A percentile compares a stretch with the other conserved stretches of the same genome.
phyloP scores from a whole-genome alignment of 1,139 yeast species.

The Pichia sp. region DNA sequence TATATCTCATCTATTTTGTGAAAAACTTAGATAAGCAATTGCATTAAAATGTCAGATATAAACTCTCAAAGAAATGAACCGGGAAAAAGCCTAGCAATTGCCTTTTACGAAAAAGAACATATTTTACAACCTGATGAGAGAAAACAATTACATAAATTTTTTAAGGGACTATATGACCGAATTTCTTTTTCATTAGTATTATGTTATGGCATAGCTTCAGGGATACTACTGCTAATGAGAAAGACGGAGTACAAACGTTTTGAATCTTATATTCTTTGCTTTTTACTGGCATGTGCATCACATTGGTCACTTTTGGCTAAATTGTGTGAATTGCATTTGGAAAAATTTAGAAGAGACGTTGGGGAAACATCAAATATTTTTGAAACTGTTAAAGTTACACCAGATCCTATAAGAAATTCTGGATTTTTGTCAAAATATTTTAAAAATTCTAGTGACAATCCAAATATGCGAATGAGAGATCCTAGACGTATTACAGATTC shows the following conservation, averaged over 20 bases:
- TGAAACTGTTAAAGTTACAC: slow-evolving; percentile 20
- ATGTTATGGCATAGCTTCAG: slow-evolving; percentile 23
- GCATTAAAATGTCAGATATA: too few species aligned
- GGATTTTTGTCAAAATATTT: slow-evolving; percentile 27
- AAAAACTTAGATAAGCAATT: too few species aligned
- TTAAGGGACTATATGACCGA: slow-evolving; percentile 17
- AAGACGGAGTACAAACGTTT: slow-evolving; percentile 18
- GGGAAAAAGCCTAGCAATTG: slow-evolving; percentile 20
- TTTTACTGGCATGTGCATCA: slow-evolving; percentile 18
- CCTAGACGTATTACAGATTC: slow-evolving; percentile 19
- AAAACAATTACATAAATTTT: slow-evolving; percentile 20
- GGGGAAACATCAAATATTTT: slow-evolving; percentile 19
- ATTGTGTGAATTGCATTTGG: slow-evolving; percentile 13
- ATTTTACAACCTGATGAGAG: slow-evolving; percentile 19
- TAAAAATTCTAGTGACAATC: slow-evolving; percentile 21
- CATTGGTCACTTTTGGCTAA: slow-evolving; percentile 15
- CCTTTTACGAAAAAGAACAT: slow-evolving; percentile 25
- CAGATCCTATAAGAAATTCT: slow-evolving; percentile 22
- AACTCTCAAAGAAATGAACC: too few species aligned
- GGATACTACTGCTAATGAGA: slow-evolving; percentile 18
- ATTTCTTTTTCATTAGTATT: slow-evolving; percentile 19
- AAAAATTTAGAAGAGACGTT: slow-evolving; percentile 11
- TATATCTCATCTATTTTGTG: too few species aligned
- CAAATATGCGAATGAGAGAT: slow-evolving; percentile 21
- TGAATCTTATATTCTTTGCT: slow-evolving; percentile 23